Evolutionary conservation across 2,329 filamentous ascomycete species (phyloP).

Genomic region (Leptographium flavum): DNA sequence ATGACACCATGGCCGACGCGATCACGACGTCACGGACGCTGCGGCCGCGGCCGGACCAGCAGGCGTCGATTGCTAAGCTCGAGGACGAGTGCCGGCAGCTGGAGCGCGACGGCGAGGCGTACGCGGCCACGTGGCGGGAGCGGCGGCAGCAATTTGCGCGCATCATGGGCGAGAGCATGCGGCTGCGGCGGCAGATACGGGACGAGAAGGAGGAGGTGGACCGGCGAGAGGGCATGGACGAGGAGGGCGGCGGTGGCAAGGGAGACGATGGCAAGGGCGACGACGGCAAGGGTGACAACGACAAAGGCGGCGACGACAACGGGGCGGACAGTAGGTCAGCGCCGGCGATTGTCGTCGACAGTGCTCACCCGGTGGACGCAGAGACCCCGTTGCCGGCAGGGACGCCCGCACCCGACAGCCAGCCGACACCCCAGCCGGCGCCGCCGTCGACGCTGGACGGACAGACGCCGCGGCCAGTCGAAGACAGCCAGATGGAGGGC

Average conservation of each 20-base stretch:
- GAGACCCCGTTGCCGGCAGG: background rate
- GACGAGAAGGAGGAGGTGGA: conserved; percentile 95
- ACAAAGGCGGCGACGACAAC: background rate
- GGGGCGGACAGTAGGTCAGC: background rate
- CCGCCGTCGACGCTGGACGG: background rate
- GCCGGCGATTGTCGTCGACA: background rate
- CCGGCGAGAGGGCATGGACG: conserved; percentile 67
- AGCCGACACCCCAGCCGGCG: conserved; percentile 32
- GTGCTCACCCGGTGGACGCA: background rate
- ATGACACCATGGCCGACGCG: conserved; percentile 76
- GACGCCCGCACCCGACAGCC: conserved; percentile 23
- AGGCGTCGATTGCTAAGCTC: conserved; percentile 62
- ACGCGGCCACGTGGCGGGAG: conserved; percentile 72
- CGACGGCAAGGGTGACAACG: background rate
- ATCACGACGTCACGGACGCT: conserved; percentile 72
- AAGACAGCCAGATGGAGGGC: too few species aligned
- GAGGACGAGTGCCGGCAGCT: conserved; percentile 80
- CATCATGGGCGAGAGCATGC: conserved; percentile 84
- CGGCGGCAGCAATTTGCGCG: conserved; percentile 73
- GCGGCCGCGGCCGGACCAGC: conserved; percentile 72
- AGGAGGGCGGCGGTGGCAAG: conserved; percentile 35
- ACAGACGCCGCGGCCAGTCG: background rate
- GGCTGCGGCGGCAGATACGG: conserved; percentile 70
- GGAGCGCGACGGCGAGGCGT: conserved; percentile 69
- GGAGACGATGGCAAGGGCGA: background rate